Percentiles rank a stretch among this genome's conserved stretches.
Evolutionary conservation across 2,329 filamentous ascomycete genomes (phyloP).

Genomic region (Clonostachys byssicola): DNA sequence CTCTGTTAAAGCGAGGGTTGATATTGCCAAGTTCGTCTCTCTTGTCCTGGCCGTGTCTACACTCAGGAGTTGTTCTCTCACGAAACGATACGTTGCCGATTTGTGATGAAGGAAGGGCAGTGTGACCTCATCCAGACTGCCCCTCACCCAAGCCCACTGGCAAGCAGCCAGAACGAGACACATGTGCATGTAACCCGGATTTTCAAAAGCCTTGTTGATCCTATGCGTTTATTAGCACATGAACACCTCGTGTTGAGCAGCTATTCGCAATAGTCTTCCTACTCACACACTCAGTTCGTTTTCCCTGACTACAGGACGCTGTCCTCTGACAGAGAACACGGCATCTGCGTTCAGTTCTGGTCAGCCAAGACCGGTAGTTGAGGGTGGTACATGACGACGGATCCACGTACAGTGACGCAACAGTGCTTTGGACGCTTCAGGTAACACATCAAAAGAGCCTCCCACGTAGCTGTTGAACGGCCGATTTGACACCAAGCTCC

Average conservation of each 20-base stretch:
- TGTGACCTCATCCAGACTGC: conserved; percentile 36
- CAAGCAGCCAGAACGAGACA: conserved; percentile 37
- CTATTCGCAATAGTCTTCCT: neutral
- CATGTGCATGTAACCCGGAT: conserved; percentile 39
- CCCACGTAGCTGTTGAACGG: conserved; percentile 19
- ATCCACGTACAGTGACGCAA: conserved; percentile 18
- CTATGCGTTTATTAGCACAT: conserved; percentile 16
- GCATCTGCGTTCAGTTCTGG: conserved; percentile 6
- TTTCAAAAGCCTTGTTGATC: conserved; percentile 35
- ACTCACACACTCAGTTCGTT: conserved; percentile 20
- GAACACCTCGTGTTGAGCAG: neutral
- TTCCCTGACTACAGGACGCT: conserved; percentile 29
- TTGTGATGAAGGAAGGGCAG: conserved; percentile 41
- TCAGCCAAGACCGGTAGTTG: neutral
- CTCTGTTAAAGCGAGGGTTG: conserved; percentile 37
- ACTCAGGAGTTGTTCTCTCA: conserved; percentile 33
- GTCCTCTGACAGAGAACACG: conserved; percentile 27
- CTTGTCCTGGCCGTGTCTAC: conserved; percentile 27
- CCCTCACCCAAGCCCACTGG: conserved; percentile 40
- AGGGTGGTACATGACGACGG: too few species aligned
- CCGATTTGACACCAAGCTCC: conserved; percentile 5
- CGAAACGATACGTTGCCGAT: conserved; percentile 39
- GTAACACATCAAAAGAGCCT: conserved; percentile 20
- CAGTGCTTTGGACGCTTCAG: conserved; percentile 19
- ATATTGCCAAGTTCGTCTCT: conserved; percentile 36